Percentiles rank a stretch among this genome's conserved stretches.
Evolutionary conservation across 148 eudicot species (phyloP).

Genomic region (Nepenthes mirabilis): DNA sequence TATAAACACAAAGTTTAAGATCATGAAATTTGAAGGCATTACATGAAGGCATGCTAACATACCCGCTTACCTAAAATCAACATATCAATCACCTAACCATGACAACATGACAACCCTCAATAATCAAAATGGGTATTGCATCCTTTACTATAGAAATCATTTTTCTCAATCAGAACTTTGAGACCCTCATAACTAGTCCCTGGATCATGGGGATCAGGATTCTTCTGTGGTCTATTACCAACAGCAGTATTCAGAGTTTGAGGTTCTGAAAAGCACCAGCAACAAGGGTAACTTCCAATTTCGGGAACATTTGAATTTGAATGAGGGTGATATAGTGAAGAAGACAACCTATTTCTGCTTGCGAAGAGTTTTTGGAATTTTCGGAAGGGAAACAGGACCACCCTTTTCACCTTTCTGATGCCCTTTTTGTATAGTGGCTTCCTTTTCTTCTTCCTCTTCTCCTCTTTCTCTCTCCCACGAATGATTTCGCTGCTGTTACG

Average conservation of each 20-base stretch:
- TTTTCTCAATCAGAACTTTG: slow-evolving; percentile 58
- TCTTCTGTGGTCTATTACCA: slow-evolving; percentile 13
- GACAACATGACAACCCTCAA: slow-evolving; percentile 3
- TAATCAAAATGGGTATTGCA: slow-evolving; percentile 59
- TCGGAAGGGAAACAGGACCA: slow-evolving; percentile 14
- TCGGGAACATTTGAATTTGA: background rate
- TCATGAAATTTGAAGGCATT: no score
- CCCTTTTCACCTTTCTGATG: slow-evolving; percentile 11
- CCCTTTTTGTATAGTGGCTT: no score
- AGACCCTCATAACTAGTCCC: slow-evolving; percentile 21
- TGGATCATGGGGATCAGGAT: slow-evolving; percentile 26
- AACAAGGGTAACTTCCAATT: slow-evolving; percentile 18
- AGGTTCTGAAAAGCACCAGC: slow-evolving; percentile 27
- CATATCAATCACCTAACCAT: no score
- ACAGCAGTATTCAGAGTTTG: slow-evolving; percentile 21
- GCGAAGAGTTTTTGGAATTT: slow-evolving; percentile 9
- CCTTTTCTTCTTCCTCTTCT: no score
- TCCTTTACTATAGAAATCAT: slow-evolving; percentile 58
- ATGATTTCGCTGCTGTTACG: no score
- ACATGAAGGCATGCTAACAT: no score
- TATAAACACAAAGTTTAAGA: no score
- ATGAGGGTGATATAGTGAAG: slow-evolving; percentile 1
- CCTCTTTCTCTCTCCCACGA: no score
- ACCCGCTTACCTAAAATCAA: no score
- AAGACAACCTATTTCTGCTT: slow-evolving; percentile 1